phyloP scores from a whole-genome alignment of 495 filamentous ascomycete species.

The Chaetomium tenue region DNA sequence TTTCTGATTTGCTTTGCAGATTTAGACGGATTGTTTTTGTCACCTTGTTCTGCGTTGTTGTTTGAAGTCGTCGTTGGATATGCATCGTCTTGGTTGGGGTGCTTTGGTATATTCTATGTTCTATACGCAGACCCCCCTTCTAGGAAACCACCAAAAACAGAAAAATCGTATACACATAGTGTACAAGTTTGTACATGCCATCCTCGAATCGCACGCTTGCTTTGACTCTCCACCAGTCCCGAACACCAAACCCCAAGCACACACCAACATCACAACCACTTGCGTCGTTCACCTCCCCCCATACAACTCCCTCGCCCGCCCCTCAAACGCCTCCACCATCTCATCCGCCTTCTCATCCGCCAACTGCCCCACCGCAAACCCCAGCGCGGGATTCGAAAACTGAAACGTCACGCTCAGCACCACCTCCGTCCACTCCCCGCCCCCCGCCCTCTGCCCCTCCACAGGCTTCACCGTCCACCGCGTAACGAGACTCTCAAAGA shows the following conservation, averaged over 20 bases:
- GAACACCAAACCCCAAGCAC: background rate
- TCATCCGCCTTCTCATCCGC: conserved; percentile 78
- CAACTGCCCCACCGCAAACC: conserved; percentile 70
- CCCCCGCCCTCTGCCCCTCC: conserved; percentile 21
- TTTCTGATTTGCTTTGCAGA: conserved; percentile 16
- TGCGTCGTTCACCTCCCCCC: conserved; percentile 21
- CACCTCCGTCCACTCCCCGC: conserved; percentile 65
- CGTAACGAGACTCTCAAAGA: conserved; percentile 76
- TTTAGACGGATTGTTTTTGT: conserved; percentile 17
- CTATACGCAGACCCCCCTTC: conserved; percentile 10
- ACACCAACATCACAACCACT: background rate
- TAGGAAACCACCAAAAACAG: background rate
- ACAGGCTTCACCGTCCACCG: conserved; percentile 64
- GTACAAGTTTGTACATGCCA: background rate
- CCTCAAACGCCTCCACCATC: conserved; percentile 94
- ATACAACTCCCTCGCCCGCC: conserved; percentile 62
- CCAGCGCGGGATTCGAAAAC: conserved; percentile 84
- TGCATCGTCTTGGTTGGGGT: conserved; percentile 10
- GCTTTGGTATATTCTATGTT: conserved; percentile 14
- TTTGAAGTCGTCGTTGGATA: conserved; percentile 11
- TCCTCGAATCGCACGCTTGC: background rate
- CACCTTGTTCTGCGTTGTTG: conserved; percentile 3
- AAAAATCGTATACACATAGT: conserved; percentile 1
- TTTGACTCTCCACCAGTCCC: too few relatives aligned
- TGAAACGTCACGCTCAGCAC: conserved; percentile 69